Evolutionary conservation across 768 basidiomycete genomes (phyloP).

Genomic region (Rubroboletus pulcherrimus): DNA sequence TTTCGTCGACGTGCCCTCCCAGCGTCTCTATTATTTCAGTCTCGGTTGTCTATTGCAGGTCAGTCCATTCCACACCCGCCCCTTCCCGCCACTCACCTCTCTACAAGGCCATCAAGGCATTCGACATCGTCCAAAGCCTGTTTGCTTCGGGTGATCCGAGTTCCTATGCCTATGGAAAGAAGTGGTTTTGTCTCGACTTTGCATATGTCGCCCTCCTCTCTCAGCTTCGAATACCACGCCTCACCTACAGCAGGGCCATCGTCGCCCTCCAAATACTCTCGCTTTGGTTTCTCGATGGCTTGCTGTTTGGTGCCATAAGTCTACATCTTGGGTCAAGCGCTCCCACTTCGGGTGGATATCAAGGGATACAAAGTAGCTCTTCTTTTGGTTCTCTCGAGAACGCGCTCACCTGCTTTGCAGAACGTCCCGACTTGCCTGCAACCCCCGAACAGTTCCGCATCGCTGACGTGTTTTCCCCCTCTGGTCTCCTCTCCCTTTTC

Average conservation of each 20-base stretch:
- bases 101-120: slow-evolving; percentile 65
- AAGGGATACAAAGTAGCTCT: slow-evolving; percentile 33
- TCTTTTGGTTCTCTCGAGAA: neutral
- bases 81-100: neutral
- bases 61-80: slow-evolving; percentile 1
- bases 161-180: slow-evolving; percentile 48
- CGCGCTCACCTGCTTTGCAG: slow-evolving; percentile 20
- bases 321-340: slow-evolving; percentile 43
- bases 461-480: slow-evolving; percentile 45
- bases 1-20: slow-evolving; percentile 71
- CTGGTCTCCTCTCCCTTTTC: slow-evolving; percentile 47
- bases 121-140: slow-evolving; percentile 61
- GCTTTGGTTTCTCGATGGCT: slow-evolving; percentile 61
- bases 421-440: slow-evolving; percentile 36
- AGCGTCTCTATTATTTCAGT: slow-evolving; percentile 75
- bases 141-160: slow-evolving; percentile 42
- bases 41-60: slow-evolving; percentile 77
- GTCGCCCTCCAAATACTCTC: slow-evolving; percentile 59
- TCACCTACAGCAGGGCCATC: slow-evolving; percentile 62
- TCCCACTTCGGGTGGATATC: slow-evolving; percentile 11
- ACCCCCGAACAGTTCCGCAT: slow-evolving; percentile 47
- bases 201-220: slow-evolving; percentile 54
- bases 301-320: slow-evolving; percentile 70
- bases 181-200: slow-evolving; percentile 74
- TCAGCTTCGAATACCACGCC: slow-evolving; percentile 68